These are phyloP conservation scores for Cetradonia linearis DNA, from an alignment of 495 filamentous ascomycete genomes.

Conservation along the genomic window DNA sequence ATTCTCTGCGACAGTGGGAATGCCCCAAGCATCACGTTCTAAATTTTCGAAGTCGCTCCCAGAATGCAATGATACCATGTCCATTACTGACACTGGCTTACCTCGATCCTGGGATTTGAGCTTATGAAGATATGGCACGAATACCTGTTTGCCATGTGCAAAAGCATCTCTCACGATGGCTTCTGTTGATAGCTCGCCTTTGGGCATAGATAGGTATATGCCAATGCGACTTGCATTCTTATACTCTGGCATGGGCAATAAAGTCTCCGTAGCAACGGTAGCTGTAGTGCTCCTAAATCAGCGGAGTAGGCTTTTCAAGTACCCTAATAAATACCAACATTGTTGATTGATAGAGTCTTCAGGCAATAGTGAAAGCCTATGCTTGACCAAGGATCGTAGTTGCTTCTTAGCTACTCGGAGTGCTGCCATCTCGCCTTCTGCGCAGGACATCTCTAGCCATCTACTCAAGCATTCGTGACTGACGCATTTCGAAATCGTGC, in stretches of 20 bases:
- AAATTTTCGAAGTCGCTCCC: slow-evolving; percentile 66
- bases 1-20: slow-evolving; percentile 60
- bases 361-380: slow-evolving; percentile 46
- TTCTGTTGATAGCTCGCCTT: slow-evolving; percentile 70
- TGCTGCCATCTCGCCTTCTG: slow-evolving; percentile 34
- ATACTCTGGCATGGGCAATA: slow-evolving; percentile 58
- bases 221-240: slow-evolving; percentile 61
- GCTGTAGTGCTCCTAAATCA: slow-evolving; percentile 38
- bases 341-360: slow-evolving; percentile 49
- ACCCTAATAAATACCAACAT: slow-evolving; percentile 41
- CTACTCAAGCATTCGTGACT: neutral
- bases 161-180: slow-evolving; percentile 74
- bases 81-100: slow-evolving; percentile 61
- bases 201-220: slow-evolving; percentile 88
- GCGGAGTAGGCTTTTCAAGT: slow-evolving; percentile 3
- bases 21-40: slow-evolving; percentile 77
- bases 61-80: slow-evolving; percentile 75
- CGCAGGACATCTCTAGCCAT: neutral
- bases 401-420: slow-evolving; percentile 62
- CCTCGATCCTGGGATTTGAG: slow-evolving; percentile 33
- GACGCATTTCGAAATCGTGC: neutral
- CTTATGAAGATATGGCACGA: slow-evolving; percentile 78
- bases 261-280: slow-evolving; percentile 41
- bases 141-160: slow-evolving; percentile 66
- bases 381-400: slow-evolving; percentile 58